Conservation (phyloP, 176 grass and related monocot species). For the Aegilops bicornis region DNA sequence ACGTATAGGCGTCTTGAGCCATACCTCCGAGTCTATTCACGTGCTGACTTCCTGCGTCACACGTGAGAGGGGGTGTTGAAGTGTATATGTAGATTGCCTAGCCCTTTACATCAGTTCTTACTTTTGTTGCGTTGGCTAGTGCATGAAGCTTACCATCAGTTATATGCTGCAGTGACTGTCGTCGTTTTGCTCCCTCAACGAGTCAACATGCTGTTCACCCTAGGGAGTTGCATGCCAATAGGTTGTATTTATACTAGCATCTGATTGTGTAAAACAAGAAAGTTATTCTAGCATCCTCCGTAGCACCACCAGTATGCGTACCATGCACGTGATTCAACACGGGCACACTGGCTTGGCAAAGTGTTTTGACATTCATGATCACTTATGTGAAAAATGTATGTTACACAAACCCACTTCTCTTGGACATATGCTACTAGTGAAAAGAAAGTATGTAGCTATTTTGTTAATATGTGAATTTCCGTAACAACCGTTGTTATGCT, state of each 20-base stretch:
- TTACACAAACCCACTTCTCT: not conserved
- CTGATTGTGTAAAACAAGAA: not conserved
- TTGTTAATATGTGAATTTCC: not conserved
- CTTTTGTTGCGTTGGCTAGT: no score
- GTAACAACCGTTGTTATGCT: not conserved
- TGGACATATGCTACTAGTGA: not conserved
- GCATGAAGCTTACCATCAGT: not conserved
- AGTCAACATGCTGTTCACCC: not conserved
- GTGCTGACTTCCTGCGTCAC: no score
- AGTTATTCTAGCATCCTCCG: not conserved
- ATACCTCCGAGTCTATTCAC: no score
- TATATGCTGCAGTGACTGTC: not conserved
- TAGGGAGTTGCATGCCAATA: not conserved
- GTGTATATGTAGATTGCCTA: no score
- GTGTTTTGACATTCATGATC: conserved; percentile 16
- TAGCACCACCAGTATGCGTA: not conserved
- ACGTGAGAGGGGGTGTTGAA: no score
- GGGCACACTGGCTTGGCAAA: not conserved
- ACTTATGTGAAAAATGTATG: not conserved
- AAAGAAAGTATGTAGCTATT: not conserved
- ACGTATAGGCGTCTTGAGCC: no score
- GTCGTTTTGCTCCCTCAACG: not conserved
- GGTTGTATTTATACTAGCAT: not conserved
- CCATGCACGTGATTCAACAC: not conserved
- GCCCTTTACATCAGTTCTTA: no score